Evolutionary conservation across 2,329 filamentous ascomycete genomes (phyloP).

Genomic region (Cercospora beticola): DNA sequence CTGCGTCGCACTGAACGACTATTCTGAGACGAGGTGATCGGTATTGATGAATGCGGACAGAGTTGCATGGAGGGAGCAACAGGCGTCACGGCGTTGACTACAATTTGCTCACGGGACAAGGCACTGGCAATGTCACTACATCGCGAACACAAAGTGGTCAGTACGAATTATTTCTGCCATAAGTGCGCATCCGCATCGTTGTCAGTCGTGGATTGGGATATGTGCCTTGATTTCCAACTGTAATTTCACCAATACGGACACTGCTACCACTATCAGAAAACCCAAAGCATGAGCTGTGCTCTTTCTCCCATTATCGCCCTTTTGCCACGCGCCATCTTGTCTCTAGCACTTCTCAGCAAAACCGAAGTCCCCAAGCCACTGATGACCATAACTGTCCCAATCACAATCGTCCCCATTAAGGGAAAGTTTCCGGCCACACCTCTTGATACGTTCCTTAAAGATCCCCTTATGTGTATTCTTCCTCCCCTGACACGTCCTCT

Average conservation of each 20-base stretch:
- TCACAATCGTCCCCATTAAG: neutral
- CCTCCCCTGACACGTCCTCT: conserved; percentile 7
- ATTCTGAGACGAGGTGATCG: conserved; percentile 35
- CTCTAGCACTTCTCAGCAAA: conserved; percentile 4
- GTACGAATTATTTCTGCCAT: neutral
- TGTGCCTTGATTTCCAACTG: neutral
- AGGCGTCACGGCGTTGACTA: neutral
- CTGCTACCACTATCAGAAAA: neutral
- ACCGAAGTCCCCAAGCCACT: neutral
- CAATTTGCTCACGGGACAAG: neutral
- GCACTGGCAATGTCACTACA: neutral
- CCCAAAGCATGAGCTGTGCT: neutral
- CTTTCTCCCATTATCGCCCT: neutral
- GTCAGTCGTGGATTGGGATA: neutral
- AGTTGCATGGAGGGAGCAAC: too few relatives aligned
- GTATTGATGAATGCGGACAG: neutral
- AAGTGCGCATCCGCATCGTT: neutral
- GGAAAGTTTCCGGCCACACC: neutral
- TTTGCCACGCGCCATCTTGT: neutral
- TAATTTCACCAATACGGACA: neutral
- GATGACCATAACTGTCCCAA: neutral
- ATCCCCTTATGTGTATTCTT: conserved; percentile 1
- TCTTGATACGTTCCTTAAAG: neutral
- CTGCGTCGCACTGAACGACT: conserved; percentile 87
- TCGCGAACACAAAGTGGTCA: neutral